These are phyloP conservation scores for Lasiodiplodia sp. DNA, from an alignment of 2,329 filamentous ascomycete genomes.

Conservation along the genomic window DNA sequence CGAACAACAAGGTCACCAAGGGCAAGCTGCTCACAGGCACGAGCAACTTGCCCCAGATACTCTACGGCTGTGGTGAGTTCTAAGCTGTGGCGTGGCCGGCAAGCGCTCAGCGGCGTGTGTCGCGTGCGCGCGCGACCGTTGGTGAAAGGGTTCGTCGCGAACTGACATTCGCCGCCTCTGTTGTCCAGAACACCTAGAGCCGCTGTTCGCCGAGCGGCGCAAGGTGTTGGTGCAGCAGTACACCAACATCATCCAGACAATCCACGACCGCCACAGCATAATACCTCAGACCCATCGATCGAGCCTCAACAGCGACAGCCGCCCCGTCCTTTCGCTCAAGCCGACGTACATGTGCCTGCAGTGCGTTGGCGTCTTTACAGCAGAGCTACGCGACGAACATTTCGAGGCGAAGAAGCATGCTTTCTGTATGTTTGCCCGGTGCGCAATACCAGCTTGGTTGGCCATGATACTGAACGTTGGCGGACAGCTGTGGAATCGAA, in stretches of 20 bases:
- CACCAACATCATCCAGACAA: slow-evolving; percentile 72
- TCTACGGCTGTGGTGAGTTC: slow-evolving; percentile 50
- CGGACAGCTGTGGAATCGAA: slow-evolving; percentile 76
- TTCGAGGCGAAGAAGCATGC: slow-evolving; percentile 73
- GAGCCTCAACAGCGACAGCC: slow-evolving; percentile 59
- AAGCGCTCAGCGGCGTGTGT: not conserved
- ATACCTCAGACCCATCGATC: slow-evolving; percentile 69
- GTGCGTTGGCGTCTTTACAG: slow-evolving; percentile 72
- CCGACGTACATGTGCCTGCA: slow-evolving; percentile 71
- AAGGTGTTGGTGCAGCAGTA: slow-evolving; percentile 76
- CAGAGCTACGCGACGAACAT: slow-evolving; percentile 71
- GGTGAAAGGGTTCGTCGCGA: not conserved
- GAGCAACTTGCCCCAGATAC: slow-evolving; percentile 49
- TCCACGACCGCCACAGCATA: slow-evolving; percentile 72
- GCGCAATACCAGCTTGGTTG: not conserved
- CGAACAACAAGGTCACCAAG: slow-evolving; percentile 43
- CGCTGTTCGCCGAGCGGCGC: slow-evolving; percentile 70
- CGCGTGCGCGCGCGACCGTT: not conserved
- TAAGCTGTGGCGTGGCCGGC: not conserved
- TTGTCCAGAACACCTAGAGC: slow-evolving; percentile 72
- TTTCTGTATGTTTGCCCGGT: slow-evolving; percentile 65
- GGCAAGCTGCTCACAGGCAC: slow-evolving; percentile 46
- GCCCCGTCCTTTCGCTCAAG: slow-evolving; percentile 63
- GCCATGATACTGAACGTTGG: slow-evolving; percentile 34
- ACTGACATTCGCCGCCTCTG: slow-evolving; percentile 7